Percentiles rank a stretch among this genome's conserved stretches.
phyloP scores from a whole-genome alignment of 768 basidiomycete genomes.

The Dacryopinax primogenitus region DNA sequence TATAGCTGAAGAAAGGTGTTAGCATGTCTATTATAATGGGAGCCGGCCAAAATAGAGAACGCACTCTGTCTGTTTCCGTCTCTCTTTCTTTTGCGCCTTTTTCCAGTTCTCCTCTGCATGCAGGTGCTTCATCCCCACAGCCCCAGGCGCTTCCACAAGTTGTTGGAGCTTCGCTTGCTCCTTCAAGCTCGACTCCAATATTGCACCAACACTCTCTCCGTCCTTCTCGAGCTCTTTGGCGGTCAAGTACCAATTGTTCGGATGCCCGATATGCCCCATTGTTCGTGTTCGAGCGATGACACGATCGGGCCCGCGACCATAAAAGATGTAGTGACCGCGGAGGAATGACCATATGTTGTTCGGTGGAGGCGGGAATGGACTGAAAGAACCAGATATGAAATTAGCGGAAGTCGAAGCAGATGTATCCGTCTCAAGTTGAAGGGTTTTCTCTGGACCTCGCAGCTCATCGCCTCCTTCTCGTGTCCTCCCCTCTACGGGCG shows the following conservation, averaged over 20 bases:
- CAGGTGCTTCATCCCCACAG: background rate
- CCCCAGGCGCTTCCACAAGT: too few relatives aligned
- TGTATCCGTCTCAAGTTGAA: too few relatives aligned
- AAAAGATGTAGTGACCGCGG: background rate
- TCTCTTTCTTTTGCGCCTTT: background rate
- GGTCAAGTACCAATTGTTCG: background rate
- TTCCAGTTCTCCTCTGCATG: background rate
- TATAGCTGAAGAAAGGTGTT: background rate
- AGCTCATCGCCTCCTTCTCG: too few relatives aligned
- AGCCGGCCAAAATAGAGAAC: background rate
- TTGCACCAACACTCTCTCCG: background rate
- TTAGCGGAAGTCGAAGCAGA: too few relatives aligned
- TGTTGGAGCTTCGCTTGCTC: background rate
- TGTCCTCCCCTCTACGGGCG: too few relatives aligned
- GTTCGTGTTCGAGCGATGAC: background rate
- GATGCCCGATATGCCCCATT: background rate
- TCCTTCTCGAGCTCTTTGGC: background rate
- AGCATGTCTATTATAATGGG: background rate
- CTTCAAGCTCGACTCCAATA: background rate
- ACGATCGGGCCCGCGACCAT: background rate
- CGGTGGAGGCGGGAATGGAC: background rate
- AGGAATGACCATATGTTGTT: background rate
- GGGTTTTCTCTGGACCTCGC: too few relatives aligned
- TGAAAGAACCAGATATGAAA: too few relatives aligned
- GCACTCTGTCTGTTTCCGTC: background rate